Evolutionary conservation across 2,329 filamentous ascomycete genomes (phyloP).

Genomic region (Sclerotinia trifoliorum): DNA sequence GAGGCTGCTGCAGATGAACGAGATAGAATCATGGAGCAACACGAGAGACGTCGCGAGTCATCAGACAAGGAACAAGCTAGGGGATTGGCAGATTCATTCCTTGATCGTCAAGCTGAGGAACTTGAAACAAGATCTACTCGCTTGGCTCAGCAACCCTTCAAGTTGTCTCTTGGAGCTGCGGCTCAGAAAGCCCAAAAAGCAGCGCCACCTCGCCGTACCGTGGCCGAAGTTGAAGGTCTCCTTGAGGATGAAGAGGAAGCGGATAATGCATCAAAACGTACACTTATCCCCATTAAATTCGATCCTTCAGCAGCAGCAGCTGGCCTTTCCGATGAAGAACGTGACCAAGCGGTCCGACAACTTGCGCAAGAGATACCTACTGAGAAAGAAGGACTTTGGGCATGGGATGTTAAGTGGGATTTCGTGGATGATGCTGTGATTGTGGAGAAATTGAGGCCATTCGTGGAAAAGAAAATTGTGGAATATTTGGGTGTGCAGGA

Average conservation of each 20-base stretch:
- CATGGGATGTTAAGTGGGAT: constrained; percentile 92
- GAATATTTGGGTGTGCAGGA: constrained; percentile 96
- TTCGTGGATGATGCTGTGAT: constrained; percentile 80
- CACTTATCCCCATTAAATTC: constrained; percentile 79
- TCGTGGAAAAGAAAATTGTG: constrained; percentile 97
- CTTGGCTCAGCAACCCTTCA: constrained; percentile 72
- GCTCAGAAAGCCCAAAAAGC: constrained; percentile 68
- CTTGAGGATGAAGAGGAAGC: constrained; percentile 91
- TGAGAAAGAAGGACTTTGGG: constrained; percentile 82
- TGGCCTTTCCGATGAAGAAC: constrained; percentile 80
- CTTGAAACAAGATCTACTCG: constrained; percentile 53
- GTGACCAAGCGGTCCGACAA: constrained; percentile 74
- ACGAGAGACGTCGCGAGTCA: constrained; percentile 67
- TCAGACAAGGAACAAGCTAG: constrained; percentile 74
- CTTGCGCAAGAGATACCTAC: constrained; percentile 88
- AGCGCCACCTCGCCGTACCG: constrained; percentile 67
- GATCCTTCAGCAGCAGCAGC: constrained; percentile 63
- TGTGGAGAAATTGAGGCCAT: constrained; percentile 83
- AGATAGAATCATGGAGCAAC: constrained; percentile 75
- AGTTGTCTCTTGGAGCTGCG: constrained; percentile 85
- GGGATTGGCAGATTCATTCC: constrained; percentile 86
- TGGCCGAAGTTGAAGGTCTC: constrained; percentile 90
- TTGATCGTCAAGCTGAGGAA: constrained; percentile 79
- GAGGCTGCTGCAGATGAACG: constrained; percentile 78
- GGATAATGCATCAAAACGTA: constrained; percentile 66